Percentiles rank a stretch among this genome's conserved stretches.
phyloP scores from a whole-genome alignment of 208 protist species.

The Trypanosoma lewisi region DNA sequence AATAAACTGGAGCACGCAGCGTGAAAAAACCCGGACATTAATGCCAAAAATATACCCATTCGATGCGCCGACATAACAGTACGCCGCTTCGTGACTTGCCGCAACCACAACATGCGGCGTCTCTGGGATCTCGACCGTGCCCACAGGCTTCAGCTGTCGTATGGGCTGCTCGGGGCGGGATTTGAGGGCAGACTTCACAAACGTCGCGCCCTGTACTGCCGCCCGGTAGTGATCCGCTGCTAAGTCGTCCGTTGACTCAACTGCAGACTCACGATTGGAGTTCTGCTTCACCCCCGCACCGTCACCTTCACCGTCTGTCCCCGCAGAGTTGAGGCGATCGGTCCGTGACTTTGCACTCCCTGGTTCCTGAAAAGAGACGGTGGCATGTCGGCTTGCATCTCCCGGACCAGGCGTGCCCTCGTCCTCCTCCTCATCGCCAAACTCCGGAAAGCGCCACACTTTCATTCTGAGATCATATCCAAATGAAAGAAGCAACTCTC shows the following conservation, averaged over 20 bases:
- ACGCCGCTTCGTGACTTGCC: constrained; percentile 20
- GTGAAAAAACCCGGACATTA: constrained; percentile 39
- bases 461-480: constrained; percentile 52
- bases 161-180: constrained; percentile 38
- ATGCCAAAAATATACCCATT: constrained; percentile 68
- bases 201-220: neutral
- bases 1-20: constrained; percentile 48
- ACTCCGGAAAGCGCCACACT: constrained; percentile 71
- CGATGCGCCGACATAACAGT: constrained; percentile 53
- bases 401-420: constrained; percentile 22
- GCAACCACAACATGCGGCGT: constrained; percentile 35
- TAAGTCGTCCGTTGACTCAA: neutral
- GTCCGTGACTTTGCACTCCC: neutral
- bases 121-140: constrained; percentile 62
- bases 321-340: neutral
- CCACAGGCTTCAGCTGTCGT: constrained; percentile 36
- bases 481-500: constrained; percentile 58
- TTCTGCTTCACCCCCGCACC: neutral
- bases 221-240: constrained; percentile 7
- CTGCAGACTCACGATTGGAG: neutral
- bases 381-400: constrained; percentile 24
- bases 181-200: constrained; percentile 63
- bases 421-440: constrained; percentile 35
- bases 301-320: neutral
- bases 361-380: constrained; percentile 52